Evolutionary conservation across 108 stramenopile genomes (phyloP).

Genomic region (Fragilaria radians): DNA sequence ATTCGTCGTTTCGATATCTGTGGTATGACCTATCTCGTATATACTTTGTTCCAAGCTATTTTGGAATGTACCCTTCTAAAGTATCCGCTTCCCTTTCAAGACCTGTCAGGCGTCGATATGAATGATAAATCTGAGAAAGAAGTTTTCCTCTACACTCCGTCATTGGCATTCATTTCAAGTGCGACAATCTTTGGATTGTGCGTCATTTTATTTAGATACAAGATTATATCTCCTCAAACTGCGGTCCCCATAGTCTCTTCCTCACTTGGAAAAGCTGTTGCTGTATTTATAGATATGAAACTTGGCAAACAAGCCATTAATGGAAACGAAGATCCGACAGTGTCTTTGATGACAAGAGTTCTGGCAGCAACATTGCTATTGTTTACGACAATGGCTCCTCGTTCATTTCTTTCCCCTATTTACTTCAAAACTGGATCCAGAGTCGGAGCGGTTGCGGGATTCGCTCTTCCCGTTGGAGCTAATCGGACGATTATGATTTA

Average conservation of each 20-base stretch:
- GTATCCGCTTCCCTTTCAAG: constrained; percentile 32
- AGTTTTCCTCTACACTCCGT: constrained; percentile 50
- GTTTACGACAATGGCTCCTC: constrained; percentile 41
- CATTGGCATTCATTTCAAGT: constrained; percentile 41
- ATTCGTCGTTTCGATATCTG: constrained; percentile 52
- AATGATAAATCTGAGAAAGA: constrained; percentile 39
- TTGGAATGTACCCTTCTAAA: constrained; percentile 55
- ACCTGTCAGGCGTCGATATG: constrained; percentile 28
- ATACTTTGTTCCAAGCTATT: constrained; percentile 29
- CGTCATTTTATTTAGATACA: constrained; percentile 23
- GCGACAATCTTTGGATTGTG: constrained; percentile 21
- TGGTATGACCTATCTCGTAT: constrained; percentile 40
- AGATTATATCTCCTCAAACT: constrained; percentile 30
- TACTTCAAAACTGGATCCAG: constrained; percentile 32
- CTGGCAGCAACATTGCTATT: constrained; percentile 33
- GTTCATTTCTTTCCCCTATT: constrained; percentile 37
- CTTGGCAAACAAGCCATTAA: constrained; percentile 16
- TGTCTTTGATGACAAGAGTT: constrained; percentile 32
- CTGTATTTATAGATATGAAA: constrained; percentile 52
- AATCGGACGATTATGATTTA: constrained; percentile 32
- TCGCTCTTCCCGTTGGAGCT: constrained; percentile 21
- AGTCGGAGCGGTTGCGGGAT: constrained; percentile 19
- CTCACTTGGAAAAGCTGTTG: constrained; percentile 48
- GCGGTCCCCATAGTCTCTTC: constrained; percentile 26
- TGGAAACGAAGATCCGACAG: constrained; percentile 15